Evolutionary conservation across 73 alveolate genomes (phyloP).

Genomic region (Tetrahymena borealis): DNA sequence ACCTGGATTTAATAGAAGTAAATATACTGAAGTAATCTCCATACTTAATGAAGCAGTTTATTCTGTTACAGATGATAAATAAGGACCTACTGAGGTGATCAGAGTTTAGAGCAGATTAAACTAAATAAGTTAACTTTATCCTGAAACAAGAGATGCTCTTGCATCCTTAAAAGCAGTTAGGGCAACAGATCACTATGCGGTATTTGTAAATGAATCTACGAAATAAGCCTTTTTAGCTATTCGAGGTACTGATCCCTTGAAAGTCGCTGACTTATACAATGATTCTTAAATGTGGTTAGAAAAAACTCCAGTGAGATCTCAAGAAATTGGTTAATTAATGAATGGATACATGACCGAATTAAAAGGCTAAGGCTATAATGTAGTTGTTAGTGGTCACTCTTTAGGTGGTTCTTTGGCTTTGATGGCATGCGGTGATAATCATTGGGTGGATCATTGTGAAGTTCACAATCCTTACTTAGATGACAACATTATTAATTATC

Average conservation of each 20-base stretch:
- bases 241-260: neutral
- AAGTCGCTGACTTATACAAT: neutral
- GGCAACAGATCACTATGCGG: neutral
- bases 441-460: neutral
- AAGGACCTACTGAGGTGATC: neutral
- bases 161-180: neutral
- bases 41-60: neutral
- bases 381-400: neutral
- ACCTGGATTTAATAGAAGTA: neutral
- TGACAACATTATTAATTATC: neutral
- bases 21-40: neutral
- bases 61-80: neutral
- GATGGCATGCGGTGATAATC: neutral
- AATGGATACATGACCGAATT: neutral
- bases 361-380: neutral
- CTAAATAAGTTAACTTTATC: neutral
- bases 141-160: neutral
- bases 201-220: neutral
- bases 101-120: neutral
- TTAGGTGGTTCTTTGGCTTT: neutral
- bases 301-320: neutral
- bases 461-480: neutral
- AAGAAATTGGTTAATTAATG: neutral
- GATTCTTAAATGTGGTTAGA: neutral
- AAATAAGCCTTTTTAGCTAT: neutral